Evolutionary conservation across 208 protist genomes (phyloP), one percentile per base, ranked within the genome.

Genomic region (Sergeia podlipaevii): DNA sequence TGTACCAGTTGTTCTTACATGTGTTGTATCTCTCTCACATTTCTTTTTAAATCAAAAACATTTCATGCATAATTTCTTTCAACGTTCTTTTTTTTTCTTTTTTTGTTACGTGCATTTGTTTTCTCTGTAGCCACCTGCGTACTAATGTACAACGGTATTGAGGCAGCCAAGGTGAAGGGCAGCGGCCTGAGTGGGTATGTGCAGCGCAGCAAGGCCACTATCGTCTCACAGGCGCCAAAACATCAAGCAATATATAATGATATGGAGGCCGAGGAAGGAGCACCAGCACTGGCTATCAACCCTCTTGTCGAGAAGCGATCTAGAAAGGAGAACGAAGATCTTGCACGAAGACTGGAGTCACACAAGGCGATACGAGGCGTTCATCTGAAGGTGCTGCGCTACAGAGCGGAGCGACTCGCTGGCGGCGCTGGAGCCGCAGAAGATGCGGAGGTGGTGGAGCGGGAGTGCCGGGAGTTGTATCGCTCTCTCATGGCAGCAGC

Each of bases 181-280:
- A 89, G 75, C 3, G 87, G 87, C 4, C 70, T 91, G 11, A 94
- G 87, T 44, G 87, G 87, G 4, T 94, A 89, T 53, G 77, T 94
- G 23, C 82, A 94, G 72, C 80, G 87, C 18, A 94, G 87, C 46
- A 70, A 70, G 53, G 77, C 74, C 17, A 60, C 65, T 1, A 50
- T 77, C 0, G 11, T 15, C 8, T 43, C 52, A 13, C 60, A 73
- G 43, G n/a, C n/a, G n/a, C n/a, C n/a, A n/a, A n/a, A n/a, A n/a
- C n/a, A n/a, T n/a, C n/a, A n/a, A n/a, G n/a, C n/a, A n/a, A n/a
- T n/a, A n/a, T n/a, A 46, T 21, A 69, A 72, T 28, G 65, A 52
- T 7, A 70, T 60, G 34, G 65, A 63, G 23, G 46, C 51, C 0
- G 46, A 60, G 26, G 29, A 1, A 10, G 45, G 51, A 30, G 39